Conservation (phyloP, 1,284 basidiomycete species). For the Cystodermella granulosa region DNA sequence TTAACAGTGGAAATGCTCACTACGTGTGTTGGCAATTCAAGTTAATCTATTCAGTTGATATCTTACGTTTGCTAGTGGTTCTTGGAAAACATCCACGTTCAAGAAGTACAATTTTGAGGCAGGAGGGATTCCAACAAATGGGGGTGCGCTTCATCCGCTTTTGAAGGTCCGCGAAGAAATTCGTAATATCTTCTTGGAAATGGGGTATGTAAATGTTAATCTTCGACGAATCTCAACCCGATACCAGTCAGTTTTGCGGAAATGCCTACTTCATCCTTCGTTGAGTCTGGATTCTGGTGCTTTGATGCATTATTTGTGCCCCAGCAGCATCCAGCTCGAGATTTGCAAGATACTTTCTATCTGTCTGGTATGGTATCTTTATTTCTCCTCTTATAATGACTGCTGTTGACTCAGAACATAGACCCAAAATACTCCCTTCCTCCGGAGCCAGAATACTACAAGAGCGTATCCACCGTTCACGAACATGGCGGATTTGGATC, state of each 20-base stretch:
- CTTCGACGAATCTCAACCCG: background rate
- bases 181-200: slow-evolving; percentile 96
- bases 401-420: slow-evolving; percentile 25
- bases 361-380: slow-evolving; percentile 62
- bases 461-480: slow-evolving; percentile 83
- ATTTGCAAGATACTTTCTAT: slow-evolving; percentile 99
- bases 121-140: slow-evolving; percentile 81
- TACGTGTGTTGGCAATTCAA: no score
- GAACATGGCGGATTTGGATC: slow-evolving; percentile 91
- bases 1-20: slow-evolving; percentile 93
- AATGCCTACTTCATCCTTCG: slow-evolving; percentile 98
- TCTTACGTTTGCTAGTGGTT: slow-evolving; percentile 58
- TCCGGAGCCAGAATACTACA: slow-evolving; percentile 84
- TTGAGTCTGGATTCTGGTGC: slow-evolving; percentile 99
- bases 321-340: slow-evolving; percentile 97
- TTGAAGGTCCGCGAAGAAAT: slow-evolving; percentile 98
- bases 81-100: slow-evolving; percentile 88
- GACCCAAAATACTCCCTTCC: slow-evolving; percentile 78
- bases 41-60: slow-evolving; percentile 9
- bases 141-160: slow-evolving; percentile 92
- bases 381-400: background rate
- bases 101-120: slow-evolving; percentile 99
- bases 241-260: slow-evolving; percentile 76
- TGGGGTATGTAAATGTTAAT: slow-evolving; percentile 63
- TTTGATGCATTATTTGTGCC: slow-evolving; percentile 98